Evolutionary conservation across 371 early-diverging fungal genomes (phyloP).

Genomic region (Circinella minor): DNA sequence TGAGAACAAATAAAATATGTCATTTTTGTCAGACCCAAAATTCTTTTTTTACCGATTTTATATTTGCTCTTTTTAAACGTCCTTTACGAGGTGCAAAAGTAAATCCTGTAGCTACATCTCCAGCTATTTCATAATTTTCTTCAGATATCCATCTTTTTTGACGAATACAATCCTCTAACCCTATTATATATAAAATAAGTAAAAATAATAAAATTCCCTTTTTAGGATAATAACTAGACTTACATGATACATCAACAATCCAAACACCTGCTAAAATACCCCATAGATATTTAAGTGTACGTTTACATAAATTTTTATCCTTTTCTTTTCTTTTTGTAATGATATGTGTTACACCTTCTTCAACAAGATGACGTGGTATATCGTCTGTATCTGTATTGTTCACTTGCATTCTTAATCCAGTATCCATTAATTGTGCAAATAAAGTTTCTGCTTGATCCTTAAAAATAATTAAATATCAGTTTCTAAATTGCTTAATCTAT

Average conservation of each 20-base stretch:
- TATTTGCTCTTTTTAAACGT: constrained; percentile 8
- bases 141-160: constrained; percentile 37
- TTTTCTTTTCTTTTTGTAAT: constrained; percentile 37
- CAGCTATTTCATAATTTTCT: constrained; percentile 37
- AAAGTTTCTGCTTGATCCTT: not conserved
- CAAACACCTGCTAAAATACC: constrained; percentile 44
- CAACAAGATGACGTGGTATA: not conserved
- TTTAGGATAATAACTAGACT: constrained; percentile 8
- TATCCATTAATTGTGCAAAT: not conserved
- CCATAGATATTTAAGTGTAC: constrained; percentile 46
- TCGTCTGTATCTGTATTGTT: not conserved
- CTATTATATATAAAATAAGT: constrained; percentile 20
- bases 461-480: too few relatives aligned
- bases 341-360: constrained; percentile 32
- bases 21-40: not conserved
- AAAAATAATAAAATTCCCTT: not conserved
- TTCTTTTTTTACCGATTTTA: not conserved
- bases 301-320: constrained; percentile 16
- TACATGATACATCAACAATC: constrained; percentile 44
- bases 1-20: not conserved
- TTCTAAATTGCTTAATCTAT: too few relatives aligned
- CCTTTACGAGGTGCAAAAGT: constrained; percentile 36
- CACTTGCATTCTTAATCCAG: not conserved
- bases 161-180: constrained; percentile 37
- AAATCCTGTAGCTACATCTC: constrained; percentile 32